Base-by-base conservation (phyloP, 352 stramenopile genomes). In the Phytophthora multivora region DNA sequence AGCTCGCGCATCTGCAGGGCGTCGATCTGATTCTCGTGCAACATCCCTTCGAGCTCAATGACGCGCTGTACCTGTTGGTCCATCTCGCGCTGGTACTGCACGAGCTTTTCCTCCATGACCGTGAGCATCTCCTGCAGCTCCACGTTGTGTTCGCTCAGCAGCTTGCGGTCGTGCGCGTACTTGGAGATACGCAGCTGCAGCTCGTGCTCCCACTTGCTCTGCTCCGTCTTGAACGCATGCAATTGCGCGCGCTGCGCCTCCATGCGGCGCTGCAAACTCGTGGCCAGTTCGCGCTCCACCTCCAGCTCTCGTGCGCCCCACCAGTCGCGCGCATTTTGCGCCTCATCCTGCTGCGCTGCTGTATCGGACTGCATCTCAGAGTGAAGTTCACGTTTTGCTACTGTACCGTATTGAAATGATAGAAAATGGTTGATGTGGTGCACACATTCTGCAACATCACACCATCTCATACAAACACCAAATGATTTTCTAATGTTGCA, bases 171-270 rank as follows among this genome's bases (percentile, higher is more conserved):
- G 28, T 90, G 80, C 9, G 83, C 80, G 53, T 90, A 92, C 61
- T 93, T 92, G 49, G 76, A 83, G 35, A 91, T 79, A 3, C 82
- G 82, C 39, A 88, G 61, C 74, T 91, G 66, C 60, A 94, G 57
- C 66, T 90, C 77, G 31, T 90, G 82, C 53, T 94, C 81, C 83
- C 80, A 92, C 50, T 94, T 94, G 78, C 70, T 84, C 50, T 92
- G 83, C 64, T 94, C 80, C 45, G 75, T 77, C 67, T 92, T 91
- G 67, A 92, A 91, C 52, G 86, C 79, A 40, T 87, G 71, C 15
- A 92, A 73, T 66, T 94, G 81, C 43, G 74, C 73, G 15, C 80
- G 75, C 59, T 93, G 86, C 28, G 77, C 75, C 40, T 91, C 83
- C 69, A 94, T 82, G 16, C 82, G 81, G 35, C 81, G 84, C 48